phyloP scores from a whole-genome alignment of 1,139 yeast genomes.

The Trichomonascaceae sp. region DNA sequence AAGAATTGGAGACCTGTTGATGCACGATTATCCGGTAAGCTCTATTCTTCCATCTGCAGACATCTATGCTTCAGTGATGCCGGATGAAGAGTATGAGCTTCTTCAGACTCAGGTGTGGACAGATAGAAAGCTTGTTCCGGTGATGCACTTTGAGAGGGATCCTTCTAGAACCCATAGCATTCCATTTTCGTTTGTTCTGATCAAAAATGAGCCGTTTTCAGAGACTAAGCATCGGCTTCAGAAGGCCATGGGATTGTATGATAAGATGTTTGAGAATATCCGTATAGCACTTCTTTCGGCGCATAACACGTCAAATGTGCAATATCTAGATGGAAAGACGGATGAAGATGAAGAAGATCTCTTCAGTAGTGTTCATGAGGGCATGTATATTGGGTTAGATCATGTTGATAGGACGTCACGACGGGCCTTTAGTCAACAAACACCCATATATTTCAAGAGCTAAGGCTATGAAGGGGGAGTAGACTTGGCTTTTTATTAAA shows the following conservation, averaged over 20 bases:
- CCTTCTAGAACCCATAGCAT: conserved; percentile 72
- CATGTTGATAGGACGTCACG: conserved; percentile 65
- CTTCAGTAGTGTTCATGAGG: conserved; percentile 48
- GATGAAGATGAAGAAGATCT: conserved; percentile 37
- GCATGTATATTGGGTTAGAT: conserved; percentile 65
- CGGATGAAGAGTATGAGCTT: conserved; percentile 31
- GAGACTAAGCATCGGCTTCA: conserved; percentile 69
- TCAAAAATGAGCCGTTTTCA: conserved; percentile 48
- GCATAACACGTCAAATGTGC: conserved; percentile 28
- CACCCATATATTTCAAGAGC: conserved; percentile 45
- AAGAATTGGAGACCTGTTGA: conserved; percentile 22
- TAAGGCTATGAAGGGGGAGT: conserved; percentile 7
- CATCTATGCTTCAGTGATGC: conserved; percentile 30
- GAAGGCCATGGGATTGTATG: conserved; percentile 63
- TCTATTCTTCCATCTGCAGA: conserved; percentile 22
- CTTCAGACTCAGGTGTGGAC: conserved; percentile 15
- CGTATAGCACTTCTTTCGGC: conserved; percentile 45
- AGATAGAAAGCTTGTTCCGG: conserved; percentile 38
- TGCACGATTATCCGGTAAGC: conserved; percentile 22
- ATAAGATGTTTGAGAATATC: conserved; percentile 70
- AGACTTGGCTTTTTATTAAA: neutral
- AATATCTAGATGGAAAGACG: conserved; percentile 38
- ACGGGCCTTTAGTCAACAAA: conserved; percentile 42
- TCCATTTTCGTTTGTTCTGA: conserved; percentile 70
- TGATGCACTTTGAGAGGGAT: conserved; percentile 73